Evolutionary conservation across 352 stramenopile species (phyloP), one percentile per base, ranked within the genome.

Genomic region (Blastocystis sp.): DNA sequence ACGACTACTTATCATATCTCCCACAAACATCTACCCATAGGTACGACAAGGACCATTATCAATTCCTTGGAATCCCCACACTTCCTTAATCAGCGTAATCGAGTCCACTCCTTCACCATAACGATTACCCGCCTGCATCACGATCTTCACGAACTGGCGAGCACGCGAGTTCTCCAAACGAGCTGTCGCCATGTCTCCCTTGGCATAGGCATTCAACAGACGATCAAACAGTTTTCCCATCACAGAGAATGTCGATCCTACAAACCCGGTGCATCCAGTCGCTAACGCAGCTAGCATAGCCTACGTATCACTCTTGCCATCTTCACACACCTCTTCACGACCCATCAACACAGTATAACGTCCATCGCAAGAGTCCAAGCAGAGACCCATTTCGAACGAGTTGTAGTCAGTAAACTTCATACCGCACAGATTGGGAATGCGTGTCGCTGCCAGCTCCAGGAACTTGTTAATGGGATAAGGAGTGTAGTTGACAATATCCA

Each of bases 341-440:
- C 77, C 77, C 77, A 88, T 88, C 13, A 88, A 20, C 11, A 88
- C 59, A 15, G 45, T 76, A 54, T 76, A 88, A 29, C 70, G 73
- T 20, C 66, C 62, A 47, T 88, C 34, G 47, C 66, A 62, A 47
- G 66, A 54, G 37, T 88, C 55, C 15, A 88, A 37, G 43, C 77
- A 88, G 6, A 88, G 56, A 55, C 77, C 77, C 62, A 88, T 76
- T 26, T 76, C 77, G 26, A 88, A 64, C 29, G 53, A 76, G 26
- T 88, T 88, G 66, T 88, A 88, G 18, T 88, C 77, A 0, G 77
- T 88, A 26, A 55, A 88, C 39, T 88, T 88, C 77, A 88, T 88
- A 23, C 77, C 77, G 55, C 77, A 88, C 4, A 88, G 56, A 23
- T 88, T 88, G 45, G 77, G 77, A 77, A 88, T 77, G 55, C 77